Percentiles rank a stretch among this genome's conserved stretches.
phyloP scores from a whole-genome alignment of 2,329 filamentous ascomycete genomes.

The Colletotrichum sidae region DNA sequence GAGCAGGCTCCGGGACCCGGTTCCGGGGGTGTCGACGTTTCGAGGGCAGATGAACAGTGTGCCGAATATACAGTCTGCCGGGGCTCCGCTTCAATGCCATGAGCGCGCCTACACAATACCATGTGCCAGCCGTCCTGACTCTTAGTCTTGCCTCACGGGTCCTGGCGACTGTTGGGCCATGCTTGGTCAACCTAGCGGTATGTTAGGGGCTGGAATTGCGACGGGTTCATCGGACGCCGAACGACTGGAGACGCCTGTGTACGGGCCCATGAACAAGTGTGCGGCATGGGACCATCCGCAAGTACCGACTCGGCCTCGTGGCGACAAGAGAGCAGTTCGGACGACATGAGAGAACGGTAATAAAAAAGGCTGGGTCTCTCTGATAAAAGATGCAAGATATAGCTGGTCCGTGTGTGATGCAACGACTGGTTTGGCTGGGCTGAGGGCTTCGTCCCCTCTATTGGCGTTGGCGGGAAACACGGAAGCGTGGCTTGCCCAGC shows the following conservation, averaged over 20 bases:
- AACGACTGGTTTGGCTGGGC: neutral
- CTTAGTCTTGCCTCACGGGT: neutral
- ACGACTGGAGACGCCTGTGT: too few relatives aligned
- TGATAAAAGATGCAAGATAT: neutral
- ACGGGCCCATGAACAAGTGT: too few relatives aligned
- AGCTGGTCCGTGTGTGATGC: slow-evolving; percentile 2
- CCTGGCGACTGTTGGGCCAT: slow-evolving; percentile 5
- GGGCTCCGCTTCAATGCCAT: slow-evolving; percentile 17
- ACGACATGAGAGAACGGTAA: neutral
- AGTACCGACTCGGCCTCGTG: slow-evolving; percentile 25
- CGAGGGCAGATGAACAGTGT: slow-evolving; percentile 32
- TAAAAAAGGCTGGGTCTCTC: neutral
- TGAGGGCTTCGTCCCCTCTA: too few relatives aligned
- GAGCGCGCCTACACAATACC: neutral
- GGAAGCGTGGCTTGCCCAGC: slow-evolving; percentile 3
- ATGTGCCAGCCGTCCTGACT: neutral
- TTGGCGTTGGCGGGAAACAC: slow-evolving; percentile 1
- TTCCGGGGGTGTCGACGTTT: slow-evolving; percentile 3
- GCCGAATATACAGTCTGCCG: slow-evolving; percentile 23
- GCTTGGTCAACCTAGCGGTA: slow-evolving; percentile 10
- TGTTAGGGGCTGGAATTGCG: too few relatives aligned
- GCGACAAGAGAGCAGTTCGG: slow-evolving; percentile 3
- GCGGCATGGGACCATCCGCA: neutral
- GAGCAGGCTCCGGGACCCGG: neutral
- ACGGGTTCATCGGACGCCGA: too few relatives aligned